Percentiles rank a stretch among this genome's conserved stretches.
phyloP scores from a whole-genome alignment of 2,329 filamentous ascomycete species.

The Rutstroemia sp. region DNA sequence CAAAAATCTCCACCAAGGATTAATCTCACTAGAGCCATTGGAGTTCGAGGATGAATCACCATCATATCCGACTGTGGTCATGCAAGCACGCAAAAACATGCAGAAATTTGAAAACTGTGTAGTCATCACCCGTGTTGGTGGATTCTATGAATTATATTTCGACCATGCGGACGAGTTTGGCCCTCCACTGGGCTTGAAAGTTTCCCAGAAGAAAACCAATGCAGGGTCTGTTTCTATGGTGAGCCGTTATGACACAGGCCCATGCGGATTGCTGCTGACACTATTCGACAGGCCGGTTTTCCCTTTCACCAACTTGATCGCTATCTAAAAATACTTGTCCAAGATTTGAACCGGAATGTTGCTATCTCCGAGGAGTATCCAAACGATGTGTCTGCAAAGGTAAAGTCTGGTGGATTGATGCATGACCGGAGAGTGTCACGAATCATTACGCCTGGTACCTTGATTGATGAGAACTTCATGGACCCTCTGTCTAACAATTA shows the following conservation, averaged over 20 bases:
- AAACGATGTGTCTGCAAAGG: constrained; percentile 60
- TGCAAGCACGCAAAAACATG: constrained; percentile 86
- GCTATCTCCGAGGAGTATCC: constrained; percentile 91
- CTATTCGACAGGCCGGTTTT: constrained; percentile 64
- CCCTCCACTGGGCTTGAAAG: constrained; percentile 79
- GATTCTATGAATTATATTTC: constrained; percentile 98
- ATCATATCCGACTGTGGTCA: constrained; percentile 77
- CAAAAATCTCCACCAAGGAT: constrained; percentile 45
- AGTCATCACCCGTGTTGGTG: constrained; percentile 81
- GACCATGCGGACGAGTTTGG: constrained; percentile 88
- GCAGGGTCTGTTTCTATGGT: constrained; percentile 82
- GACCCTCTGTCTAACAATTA: constrained; percentile 93
- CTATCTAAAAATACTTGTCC: constrained; percentile 86
- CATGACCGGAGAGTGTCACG: constrained; percentile 81
- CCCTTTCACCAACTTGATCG: constrained; percentile 88
- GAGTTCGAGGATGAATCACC: constrained; percentile 37
- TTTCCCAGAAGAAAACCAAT: constrained; percentile 72
- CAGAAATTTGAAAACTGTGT: constrained; percentile 85
- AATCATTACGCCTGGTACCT: constrained; percentile 86
- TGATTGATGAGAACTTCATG: constrained; percentile 97
- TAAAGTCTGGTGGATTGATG: constrained; percentile 69
- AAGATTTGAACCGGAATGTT: constrained; percentile 84
- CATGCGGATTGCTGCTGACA: neutral
- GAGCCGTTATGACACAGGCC: constrained; percentile 13
- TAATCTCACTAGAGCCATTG: constrained; percentile 33